Evolutionary conservation across 306 rosid species (phyloP).

Genomic region (Quercus suber): DNA sequence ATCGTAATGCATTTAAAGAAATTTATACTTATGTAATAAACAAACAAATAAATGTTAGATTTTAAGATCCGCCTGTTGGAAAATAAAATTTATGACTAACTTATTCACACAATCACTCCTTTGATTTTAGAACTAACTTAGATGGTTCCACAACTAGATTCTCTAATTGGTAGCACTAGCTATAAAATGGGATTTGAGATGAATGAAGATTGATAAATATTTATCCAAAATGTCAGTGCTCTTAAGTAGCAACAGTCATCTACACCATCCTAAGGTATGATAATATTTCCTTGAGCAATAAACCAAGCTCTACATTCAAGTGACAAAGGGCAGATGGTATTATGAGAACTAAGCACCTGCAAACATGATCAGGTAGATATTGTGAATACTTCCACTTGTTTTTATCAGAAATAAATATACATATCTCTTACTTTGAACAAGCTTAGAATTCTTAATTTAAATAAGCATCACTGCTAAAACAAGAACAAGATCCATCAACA

Average conservation of each 20-base stretch:
- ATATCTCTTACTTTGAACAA: neutral
- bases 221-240: too few relatives aligned
- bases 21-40: too few relatives aligned
- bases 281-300: neutral
- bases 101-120: too few relatives aligned
- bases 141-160: too few relatives aligned
- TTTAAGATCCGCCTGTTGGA: too few relatives aligned
- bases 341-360: neutral
- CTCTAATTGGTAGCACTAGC: too few relatives aligned
- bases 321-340: neutral
- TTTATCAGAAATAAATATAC: neutral
- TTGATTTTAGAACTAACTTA: too few relatives aligned
- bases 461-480: neutral
- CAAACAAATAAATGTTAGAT: too few relatives aligned
- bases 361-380: neutral
- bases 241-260: neutral
- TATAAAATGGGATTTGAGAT: too few relatives aligned
- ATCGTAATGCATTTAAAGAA: too few relatives aligned
- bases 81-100: too few relatives aligned
- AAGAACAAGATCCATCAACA: neutral
- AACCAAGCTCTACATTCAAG: neutral
- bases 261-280: neutral
- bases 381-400: neutral
- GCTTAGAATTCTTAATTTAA: neutral
- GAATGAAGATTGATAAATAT: too few relatives aligned